Percentiles rank a stretch among this genome's conserved stretches.
These are phyloP conservation scores for Solanum hybrid DNA, from an alignment of 305 asterid genomes.

Conservation along the genomic window DNA sequence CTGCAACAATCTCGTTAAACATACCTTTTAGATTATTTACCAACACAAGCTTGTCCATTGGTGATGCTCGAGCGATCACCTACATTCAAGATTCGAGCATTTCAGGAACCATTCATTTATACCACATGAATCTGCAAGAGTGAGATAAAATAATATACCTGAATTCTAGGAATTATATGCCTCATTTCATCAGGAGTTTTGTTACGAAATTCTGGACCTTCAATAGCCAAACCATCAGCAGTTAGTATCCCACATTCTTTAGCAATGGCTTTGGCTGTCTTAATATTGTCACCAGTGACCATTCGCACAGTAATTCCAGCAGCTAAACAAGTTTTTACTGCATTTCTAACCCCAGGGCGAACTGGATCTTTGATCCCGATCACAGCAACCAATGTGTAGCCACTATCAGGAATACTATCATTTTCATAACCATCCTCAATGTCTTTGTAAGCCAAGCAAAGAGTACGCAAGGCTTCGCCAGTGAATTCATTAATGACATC, in stretches of 20 bases:
- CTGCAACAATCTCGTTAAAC: conserved; percentile 79
- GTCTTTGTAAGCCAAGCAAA: conserved; percentile 63
- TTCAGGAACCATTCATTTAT: neutral
- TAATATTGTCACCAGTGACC: conserved; percentile 90
- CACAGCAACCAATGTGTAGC: conserved; percentile 53
- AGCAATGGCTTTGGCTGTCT: conserved; percentile 94
- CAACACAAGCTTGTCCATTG: conserved; percentile 72
- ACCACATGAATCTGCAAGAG: neutral
- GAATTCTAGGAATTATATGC: conserved; percentile 56
- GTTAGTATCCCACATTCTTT: conserved; percentile 82
- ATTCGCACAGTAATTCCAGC: conserved; percentile 89
- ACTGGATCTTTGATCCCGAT: conserved; percentile 87
- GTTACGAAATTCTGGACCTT: conserved; percentile 70
- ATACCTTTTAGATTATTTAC: conserved; percentile 55
- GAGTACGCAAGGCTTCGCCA: conserved; percentile 61
- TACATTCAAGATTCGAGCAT: conserved; percentile 17
- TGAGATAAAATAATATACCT: conserved; percentile 34
- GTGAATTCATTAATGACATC: conserved; percentile 50
- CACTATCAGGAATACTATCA: conserved; percentile 41
- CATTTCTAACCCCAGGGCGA: conserved; percentile 82
- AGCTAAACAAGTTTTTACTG: conserved; percentile 66
- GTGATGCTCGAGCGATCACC: conserved; percentile 96
- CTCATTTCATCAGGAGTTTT: conserved; percentile 49
- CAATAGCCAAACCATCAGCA: conserved; percentile 62
- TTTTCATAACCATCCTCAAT: conserved; percentile 18